Evolutionary conservation across 1,139 yeast genomes (phyloP), one percentile per base, ranked within the genome.

Genomic region (Geotrichum klebahnii): DNA sequence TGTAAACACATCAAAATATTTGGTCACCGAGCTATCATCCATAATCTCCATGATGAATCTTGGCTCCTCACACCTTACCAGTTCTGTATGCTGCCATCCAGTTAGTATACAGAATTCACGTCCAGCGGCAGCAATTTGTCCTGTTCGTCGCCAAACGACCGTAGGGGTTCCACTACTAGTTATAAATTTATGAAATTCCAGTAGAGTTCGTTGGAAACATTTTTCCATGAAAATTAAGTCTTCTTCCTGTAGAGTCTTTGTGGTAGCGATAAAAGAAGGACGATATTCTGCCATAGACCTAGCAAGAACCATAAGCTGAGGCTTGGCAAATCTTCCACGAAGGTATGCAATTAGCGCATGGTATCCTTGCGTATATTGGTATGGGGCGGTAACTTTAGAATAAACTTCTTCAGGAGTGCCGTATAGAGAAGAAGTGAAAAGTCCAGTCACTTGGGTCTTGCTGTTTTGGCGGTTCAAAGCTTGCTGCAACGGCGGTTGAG

Each of bases 151-250:
- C 97, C 97, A 90, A 12, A 89, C 92, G 29, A 90, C 80, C 0
- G 97, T 89, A 0, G 97, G 97, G 0, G 97, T 90, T 0, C 97
- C 97, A 40, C 89, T 82, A 22, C 84, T 79, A 22, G 81, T 76
- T 29, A 90, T 83, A 63, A 86, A 84, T 62, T 82, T 84, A 57
- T 88, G 92, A 65, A 88, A 89, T 54, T 94, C 95, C 42, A 90
- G 69, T 35, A 90, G 70, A 0, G 97, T 89, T 45, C 97, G 70
- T 65, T 90, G 97, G 68, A 88, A 89, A 60, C 96, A 87, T 67
- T 88, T 95, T 61, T 90, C 97, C 88, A 90, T 89, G 62, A 90
- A 90, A 3, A 89, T 86, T 64, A 90, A 72, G 65, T 90, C 97
- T 39, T 85, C 94, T 59, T 88, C 96, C 54, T 88, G 86, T 43